Evolutionary conservation across 169 alveolate genomes (phyloP).

Genomic region (Cryptosporidium muris): DNA sequence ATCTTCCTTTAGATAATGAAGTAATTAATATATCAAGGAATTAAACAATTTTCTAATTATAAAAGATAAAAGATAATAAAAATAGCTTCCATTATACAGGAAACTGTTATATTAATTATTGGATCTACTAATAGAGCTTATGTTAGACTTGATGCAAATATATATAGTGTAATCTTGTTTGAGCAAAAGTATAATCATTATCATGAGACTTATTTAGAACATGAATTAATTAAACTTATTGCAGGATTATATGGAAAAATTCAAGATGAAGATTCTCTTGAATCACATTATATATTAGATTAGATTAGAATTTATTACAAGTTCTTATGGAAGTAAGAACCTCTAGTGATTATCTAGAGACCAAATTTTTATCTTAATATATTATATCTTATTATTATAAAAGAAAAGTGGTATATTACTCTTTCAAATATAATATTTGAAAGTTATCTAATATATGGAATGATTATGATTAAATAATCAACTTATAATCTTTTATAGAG

Average conservation of each 20-base stretch:
- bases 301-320: slow-evolving; percentile 8
- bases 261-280: slow-evolving; percentile 14
- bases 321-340: slow-evolving; percentile 46
- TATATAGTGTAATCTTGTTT: not conserved
- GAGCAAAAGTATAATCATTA: not conserved
- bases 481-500: too few relatives aligned
- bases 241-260: slow-evolving; percentile 12
- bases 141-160: slow-evolving; percentile 20
- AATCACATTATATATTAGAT: not conserved
- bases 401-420: slow-evolving; percentile 9
- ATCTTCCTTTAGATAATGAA: too few relatives aligned
- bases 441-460: too few relatives aligned
- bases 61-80: too few relatives aligned
- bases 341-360: slow-evolving; percentile 15
- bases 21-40: too few relatives aligned
- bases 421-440: too few relatives aligned
- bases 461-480: too few relatives aligned
- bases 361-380: slow-evolving; percentile 6
- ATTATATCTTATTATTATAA: slow-evolving; percentile 17
- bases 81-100: too few relatives aligned
- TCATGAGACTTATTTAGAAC: not conserved
- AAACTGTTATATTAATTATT: not conserved
- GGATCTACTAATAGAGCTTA: slow-evolving; percentile 6
- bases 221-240: slow-evolving; percentile 25
- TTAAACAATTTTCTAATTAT: too few relatives aligned